Evolutionary conservation across 352 stramenopile species (phyloP).

Genomic region (Phytophthora sp.): DNA sequence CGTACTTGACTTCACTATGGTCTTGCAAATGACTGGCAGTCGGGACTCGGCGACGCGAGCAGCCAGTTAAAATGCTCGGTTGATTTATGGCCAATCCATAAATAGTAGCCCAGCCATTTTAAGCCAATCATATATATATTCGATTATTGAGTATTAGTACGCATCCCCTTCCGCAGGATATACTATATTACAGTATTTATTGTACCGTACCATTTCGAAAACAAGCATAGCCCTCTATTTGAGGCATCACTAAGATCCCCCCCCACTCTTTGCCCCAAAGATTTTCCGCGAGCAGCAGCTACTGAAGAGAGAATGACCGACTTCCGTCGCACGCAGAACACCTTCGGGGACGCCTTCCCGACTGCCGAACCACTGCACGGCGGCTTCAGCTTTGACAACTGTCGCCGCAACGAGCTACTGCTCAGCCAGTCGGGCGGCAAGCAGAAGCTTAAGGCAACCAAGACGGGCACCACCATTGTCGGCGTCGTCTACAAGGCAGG

Average conservation of each 20-base stretch:
- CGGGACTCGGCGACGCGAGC: constrained; percentile 44
- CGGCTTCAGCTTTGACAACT: constrained; percentile 94
- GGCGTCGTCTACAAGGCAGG: constrained; percentile 94
- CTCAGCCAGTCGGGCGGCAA: constrained; percentile 55
- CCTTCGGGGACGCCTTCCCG: constrained; percentile 76
- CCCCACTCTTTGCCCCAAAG: constrained; percentile 19
- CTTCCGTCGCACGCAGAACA: constrained; percentile 84
- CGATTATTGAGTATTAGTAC: background rate
- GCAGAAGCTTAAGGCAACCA: constrained; percentile 81
- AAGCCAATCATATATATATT: constrained; percentile 34
- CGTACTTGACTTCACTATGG: constrained; percentile 72
- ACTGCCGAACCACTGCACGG: constrained; percentile 60
- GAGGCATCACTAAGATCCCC: constrained; percentile 35
- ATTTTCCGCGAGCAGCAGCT: constrained; percentile 23
- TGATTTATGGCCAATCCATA: constrained; percentile 43
- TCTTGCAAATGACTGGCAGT: constrained; percentile 82
- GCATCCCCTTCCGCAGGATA: constrained; percentile 3
- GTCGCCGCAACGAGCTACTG: constrained; percentile 92
- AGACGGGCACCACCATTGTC: constrained; percentile 98
- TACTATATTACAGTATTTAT: background rate
- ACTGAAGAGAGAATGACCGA: constrained; percentile 60
- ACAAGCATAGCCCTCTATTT: constrained; percentile 5
- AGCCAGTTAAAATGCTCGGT: constrained; percentile 45
- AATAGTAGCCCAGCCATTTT: background rate
- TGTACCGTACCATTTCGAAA: background rate